A percentile compares a stretch with the other conserved stretches of the same genome.
phyloP scores from a whole-genome alignment of 2,329 filamentous ascomycete species.

The Coleophoma crateriformis region DNA sequence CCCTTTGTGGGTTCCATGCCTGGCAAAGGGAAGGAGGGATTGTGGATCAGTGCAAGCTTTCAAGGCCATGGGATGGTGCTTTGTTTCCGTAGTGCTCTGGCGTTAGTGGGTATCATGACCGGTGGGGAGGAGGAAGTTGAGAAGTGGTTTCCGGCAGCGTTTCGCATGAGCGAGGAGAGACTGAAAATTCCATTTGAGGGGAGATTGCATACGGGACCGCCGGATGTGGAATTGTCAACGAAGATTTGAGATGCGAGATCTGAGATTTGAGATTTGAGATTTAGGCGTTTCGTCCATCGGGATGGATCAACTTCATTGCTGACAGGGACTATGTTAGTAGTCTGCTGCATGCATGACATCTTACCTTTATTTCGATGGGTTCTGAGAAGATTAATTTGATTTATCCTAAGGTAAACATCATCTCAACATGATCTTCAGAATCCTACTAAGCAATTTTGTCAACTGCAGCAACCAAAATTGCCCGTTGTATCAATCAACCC shows the following conservation, averaged over 20 bases:
- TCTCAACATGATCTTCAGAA: no score
- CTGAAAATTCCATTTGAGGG: conserved; percentile 29
- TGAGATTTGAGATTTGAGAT: no score
- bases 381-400: no score
- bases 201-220: conserved; percentile 4
- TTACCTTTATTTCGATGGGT: no score
- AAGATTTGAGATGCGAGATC: neutral
- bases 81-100: conserved; percentile 15
- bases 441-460: no score
- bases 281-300: no score
- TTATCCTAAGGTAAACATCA: no score
- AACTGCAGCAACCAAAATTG: no score
- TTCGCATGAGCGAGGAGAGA: conserved; percentile 40
- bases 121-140: conserved; percentile 1
- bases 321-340: no score
- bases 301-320: no score
- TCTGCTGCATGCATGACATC: no score
- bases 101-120: conserved; percentile 13
- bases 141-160: conserved; percentile 28
- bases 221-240: neutral
- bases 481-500: conserved; percentile 3
- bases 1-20: conserved; percentile 47
- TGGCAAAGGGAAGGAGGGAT: conserved; percentile 21
- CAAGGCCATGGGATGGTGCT: conserved; percentile 22
- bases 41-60: conserved; percentile 21